Conservation (phyloP, 768 basidiomycete species). For the Suillus weaverae region DNA sequence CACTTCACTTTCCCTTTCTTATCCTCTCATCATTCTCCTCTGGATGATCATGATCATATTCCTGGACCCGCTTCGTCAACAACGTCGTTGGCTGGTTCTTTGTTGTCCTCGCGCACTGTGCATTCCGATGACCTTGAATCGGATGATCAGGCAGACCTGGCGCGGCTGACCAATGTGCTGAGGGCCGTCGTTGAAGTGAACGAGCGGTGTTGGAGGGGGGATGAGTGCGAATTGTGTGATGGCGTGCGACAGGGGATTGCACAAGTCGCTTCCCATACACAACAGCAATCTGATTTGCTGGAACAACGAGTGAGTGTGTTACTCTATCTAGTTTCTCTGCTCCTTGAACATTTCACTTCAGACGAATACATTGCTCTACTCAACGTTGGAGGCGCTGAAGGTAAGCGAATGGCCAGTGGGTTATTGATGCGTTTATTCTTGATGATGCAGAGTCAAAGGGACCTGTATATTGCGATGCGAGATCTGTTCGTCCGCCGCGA, state of each 20-base stretch:
- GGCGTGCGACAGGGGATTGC: slow-evolving; percentile 75
- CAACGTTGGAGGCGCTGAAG: slow-evolving; percentile 77
- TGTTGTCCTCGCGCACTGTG: slow-evolving; percentile 12
- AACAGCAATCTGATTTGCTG: slow-evolving; percentile 70
- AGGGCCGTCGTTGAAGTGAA: slow-evolving; percentile 77
- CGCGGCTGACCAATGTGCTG: slow-evolving; percentile 80
- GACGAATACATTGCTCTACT: slow-evolving; percentile 64
- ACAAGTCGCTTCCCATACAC: slow-evolving; percentile 65
- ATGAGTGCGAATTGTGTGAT: slow-evolving; percentile 76
- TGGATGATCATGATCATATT: slow-evolving; percentile 33
- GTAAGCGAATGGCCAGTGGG: slow-evolving; percentile 36
- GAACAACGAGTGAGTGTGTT: slow-evolving; percentile 64
- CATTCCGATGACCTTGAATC: slow-evolving; percentile 26
- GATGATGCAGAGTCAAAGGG: slow-evolving; percentile 62
- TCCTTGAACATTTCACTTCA: slow-evolving; percentile 27
- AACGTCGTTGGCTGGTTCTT: slow-evolving; percentile 16
- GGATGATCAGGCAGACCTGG: slow-evolving; percentile 71
- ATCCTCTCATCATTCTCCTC: slow-evolving; percentile 35
- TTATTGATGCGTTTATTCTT: slow-evolving; percentile 12
- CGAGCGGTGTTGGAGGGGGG: slow-evolving; percentile 80
- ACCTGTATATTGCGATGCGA: slow-evolving; percentile 83
- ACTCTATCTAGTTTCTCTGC: neutral
- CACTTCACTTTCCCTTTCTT: slow-evolving; percentile 62
- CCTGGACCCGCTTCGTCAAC: slow-evolving; percentile 23
- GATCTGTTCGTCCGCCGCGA: slow-evolving; percentile 88